Conservation (phyloP, 2,329 filamentous ascomycete species). For the Trichoderma aggressivum region DNA sequence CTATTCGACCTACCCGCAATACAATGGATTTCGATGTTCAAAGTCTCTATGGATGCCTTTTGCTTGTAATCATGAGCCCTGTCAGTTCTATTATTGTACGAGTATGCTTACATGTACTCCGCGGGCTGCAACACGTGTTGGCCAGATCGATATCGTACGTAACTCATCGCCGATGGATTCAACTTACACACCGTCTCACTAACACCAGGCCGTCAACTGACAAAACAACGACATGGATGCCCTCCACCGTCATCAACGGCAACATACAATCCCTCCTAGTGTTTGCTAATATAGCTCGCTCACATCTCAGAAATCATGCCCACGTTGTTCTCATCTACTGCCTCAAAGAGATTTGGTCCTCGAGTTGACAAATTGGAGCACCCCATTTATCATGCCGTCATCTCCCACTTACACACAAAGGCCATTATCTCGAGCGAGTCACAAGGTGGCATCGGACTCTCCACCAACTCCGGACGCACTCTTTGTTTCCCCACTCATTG, state of each 20-base stretch:
- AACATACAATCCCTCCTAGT: background rate
- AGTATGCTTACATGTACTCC: background rate
- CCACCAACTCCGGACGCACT: background rate
- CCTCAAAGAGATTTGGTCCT: background rate
- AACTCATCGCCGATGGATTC: background rate
- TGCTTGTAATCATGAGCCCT: background rate
- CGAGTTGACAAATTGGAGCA: background rate
- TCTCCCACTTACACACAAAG: background rate
- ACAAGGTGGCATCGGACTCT: constrained; percentile 5
- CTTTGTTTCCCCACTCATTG: background rate
- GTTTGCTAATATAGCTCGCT: background rate
- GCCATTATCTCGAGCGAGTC: background rate
- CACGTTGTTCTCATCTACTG: background rate
- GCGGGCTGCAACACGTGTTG: background rate
- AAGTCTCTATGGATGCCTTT: background rate
- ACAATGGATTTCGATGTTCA: background rate
- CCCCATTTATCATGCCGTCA: background rate
- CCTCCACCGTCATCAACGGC: background rate
- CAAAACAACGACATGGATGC: background rate
- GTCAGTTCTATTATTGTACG: background rate
- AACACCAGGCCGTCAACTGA: background rate
- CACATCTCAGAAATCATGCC: background rate
- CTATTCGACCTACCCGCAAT: background rate
- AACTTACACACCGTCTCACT: background rate
- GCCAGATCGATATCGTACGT: background rate